Evolutionary conservation across 352 stramenopile species (phyloP).

Genomic region (Phytophthora idaei): DNA sequence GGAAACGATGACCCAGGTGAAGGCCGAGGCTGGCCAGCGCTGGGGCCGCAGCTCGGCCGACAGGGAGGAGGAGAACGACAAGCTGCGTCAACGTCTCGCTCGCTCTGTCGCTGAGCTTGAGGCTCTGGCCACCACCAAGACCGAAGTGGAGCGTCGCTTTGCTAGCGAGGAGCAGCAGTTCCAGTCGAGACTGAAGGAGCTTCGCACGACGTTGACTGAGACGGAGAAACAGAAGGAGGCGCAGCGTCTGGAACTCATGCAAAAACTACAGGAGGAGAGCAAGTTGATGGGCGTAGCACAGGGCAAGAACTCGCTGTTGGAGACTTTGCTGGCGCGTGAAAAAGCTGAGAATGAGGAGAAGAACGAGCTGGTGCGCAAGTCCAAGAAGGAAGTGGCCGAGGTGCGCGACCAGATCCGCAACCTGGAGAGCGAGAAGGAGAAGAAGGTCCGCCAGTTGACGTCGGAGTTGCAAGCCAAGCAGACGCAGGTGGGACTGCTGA

Average conservation of each 20-base stretch:
- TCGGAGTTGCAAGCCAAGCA: conserved; percentile 67
- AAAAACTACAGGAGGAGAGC: conserved; percentile 62
- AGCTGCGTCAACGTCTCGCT: conserved; percentile 58
- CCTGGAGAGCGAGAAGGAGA: conserved; percentile 64
- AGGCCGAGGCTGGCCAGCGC: conserved; percentile 40
- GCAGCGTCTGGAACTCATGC: conserved; percentile 57
- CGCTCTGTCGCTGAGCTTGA: conserved; percentile 57
- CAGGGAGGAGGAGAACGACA: conserved; percentile 40
- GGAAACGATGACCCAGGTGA: conserved; percentile 48
- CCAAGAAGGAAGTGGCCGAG: conserved; percentile 61
- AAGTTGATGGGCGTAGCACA: conserved; percentile 70
- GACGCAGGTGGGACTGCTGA: conserved; percentile 53
- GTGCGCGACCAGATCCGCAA: conserved; percentile 62
- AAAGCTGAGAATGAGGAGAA: conserved; percentile 68
- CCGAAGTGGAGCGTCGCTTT: conserved; percentile 53
- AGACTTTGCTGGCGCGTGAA: conserved; percentile 64
- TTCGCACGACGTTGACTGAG: conserved; percentile 47
- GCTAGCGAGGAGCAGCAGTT: conserved; percentile 58
- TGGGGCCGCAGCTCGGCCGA: conserved; percentile 31
- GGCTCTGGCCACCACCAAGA: conserved; percentile 42
- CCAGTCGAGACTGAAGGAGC: conserved; percentile 49
- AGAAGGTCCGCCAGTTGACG: conserved; percentile 60
- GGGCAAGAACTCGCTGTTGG: conserved; percentile 61
- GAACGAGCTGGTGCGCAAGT: conserved; percentile 52
- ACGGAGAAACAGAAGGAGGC: conserved; percentile 58